Conservation (phyloP, 495 filamentous ascomycete species). For the Trichoderma orchidacearum region DNA sequence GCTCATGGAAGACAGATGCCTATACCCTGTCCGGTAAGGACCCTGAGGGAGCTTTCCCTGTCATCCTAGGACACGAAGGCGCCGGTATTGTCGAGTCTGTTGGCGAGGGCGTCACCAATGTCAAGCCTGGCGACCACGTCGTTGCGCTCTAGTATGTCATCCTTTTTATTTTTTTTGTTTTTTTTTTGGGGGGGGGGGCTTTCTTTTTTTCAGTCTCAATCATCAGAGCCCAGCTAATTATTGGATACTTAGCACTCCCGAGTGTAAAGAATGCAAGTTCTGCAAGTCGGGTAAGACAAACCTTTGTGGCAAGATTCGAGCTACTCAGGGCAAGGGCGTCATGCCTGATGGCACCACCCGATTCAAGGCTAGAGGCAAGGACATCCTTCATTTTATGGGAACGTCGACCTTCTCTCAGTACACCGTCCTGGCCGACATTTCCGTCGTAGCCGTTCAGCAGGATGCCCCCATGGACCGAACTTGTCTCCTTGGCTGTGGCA, state of each 20-base stretch:
- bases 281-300: conserved; percentile 99
- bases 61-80: conserved; percentile 92
- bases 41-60: conserved; percentile 94
- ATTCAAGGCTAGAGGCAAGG: conserved; percentile 86
- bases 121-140: conserved; percentile 87
- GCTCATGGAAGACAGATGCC: conserved; percentile 49
- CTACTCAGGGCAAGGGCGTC: conserved; percentile 87
- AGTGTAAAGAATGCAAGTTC: conserved; percentile 98
- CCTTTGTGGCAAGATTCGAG: conserved; percentile 97
- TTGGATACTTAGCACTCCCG: conserved; percentile 64
- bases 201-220: background rate
- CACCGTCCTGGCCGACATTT: conserved; percentile 97
- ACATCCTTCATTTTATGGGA: conserved; percentile 97
- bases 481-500: conserved; percentile 91
- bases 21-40: conserved; percentile 98
- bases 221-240: conserved; percentile 3
- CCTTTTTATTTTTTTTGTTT: no score
- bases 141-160: conserved; percentile 78
- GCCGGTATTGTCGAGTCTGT: conserved; percentile 95
- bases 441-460: conserved; percentile 81
- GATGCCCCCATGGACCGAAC: conserved; percentile 93
- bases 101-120: conserved; percentile 86
- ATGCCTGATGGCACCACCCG: conserved; percentile 97
- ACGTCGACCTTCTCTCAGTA: conserved; percentile 98
- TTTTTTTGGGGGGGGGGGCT: no score